phyloP scores from a whole-genome alignment of 2,329 filamentous ascomycete species.

The Trichoderma oligosporum region DNA sequence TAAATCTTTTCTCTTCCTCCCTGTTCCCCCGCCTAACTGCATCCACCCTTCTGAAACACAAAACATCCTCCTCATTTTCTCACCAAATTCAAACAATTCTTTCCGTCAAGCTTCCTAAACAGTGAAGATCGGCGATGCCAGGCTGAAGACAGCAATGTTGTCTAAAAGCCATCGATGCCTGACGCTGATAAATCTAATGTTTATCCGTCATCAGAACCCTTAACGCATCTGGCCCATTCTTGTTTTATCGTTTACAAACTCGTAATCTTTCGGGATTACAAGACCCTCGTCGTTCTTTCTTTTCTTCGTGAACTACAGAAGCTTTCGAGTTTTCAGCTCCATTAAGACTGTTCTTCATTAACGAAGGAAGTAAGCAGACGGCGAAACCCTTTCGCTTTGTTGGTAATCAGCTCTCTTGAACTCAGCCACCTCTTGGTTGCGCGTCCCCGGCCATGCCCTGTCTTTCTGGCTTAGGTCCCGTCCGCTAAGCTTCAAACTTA shows the following conservation, averaged over 20 bases:
- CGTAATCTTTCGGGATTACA: not conserved
- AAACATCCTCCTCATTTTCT: not conserved
- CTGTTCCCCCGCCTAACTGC: too few relatives aligned
- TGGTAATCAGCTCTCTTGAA: too few relatives aligned
- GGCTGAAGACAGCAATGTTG: not conserved
- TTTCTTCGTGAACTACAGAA: not conserved
- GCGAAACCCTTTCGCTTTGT: not conserved
- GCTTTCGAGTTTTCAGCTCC: not conserved
- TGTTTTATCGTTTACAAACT: not conserved
- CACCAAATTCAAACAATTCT: too few relatives aligned
- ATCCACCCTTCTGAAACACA: constrained; percentile 1
- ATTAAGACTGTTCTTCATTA: not conserved
- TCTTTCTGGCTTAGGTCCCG: not conserved
- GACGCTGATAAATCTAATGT: not conserved
- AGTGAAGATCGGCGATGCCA: not conserved
- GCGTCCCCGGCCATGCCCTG: not conserved
- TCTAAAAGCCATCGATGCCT: not conserved
- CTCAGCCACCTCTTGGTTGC: not conserved
- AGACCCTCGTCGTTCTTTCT: not conserved
- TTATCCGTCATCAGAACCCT: not conserved
- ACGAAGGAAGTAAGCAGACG: not conserved
- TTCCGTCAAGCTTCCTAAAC: not conserved
- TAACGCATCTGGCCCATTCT: not conserved
- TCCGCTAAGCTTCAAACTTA: not conserved
- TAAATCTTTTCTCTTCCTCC: too few relatives aligned